Evolutionary conservation across 148 eudicot genomes (phyloP), one percentile per base, ranked within the genome.

Genomic region (Camellia japonica): DNA sequence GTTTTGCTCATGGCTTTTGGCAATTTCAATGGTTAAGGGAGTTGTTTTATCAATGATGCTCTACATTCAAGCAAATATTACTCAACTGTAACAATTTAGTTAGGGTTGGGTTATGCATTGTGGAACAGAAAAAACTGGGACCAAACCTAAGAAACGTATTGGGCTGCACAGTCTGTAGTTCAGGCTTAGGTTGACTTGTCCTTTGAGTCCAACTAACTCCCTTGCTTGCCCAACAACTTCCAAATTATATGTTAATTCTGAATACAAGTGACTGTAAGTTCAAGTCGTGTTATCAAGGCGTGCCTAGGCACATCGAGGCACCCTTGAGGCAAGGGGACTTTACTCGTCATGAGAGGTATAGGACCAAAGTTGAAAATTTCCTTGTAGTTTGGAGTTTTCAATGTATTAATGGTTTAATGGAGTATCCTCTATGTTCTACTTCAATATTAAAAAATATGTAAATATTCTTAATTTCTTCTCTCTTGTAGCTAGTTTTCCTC

Each of bases 391-490:
- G 52, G 7, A 5, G 52, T 49, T 49, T 49, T 49, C 7, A 0
- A 49, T 49, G 5, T 4, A 49, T 49, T 4, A 49, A 49, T 49
- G 7, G 52, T 49, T 49, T 49, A 49, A 49, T 0, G 52, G 52
- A 0, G 52, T 49, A 1, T 6, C 38, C 38, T 30, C 38, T 30
- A 30, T 30, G 52, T 7, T 49, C 52, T 49, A 49, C 52, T 49
- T 49, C 13, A 55, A 11, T 7, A 68, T 42, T 44, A 7, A 68
- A 7, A 43, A 20, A 41, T 51, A 2, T 6, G 14, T 13, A 49
- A 71, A 51, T 71, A 71, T 71, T 51, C 75, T 71, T 52, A 49
- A 55, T 71, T 71, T 12, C 15, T 49, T 63, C 67, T 14, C 20
- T 20, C 7, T 71, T 13, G 10, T 9, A 23, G 55, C 3, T 19